Conservation (phyloP, 306 rosid genomes). For the Cajanus cajan region DNA sequence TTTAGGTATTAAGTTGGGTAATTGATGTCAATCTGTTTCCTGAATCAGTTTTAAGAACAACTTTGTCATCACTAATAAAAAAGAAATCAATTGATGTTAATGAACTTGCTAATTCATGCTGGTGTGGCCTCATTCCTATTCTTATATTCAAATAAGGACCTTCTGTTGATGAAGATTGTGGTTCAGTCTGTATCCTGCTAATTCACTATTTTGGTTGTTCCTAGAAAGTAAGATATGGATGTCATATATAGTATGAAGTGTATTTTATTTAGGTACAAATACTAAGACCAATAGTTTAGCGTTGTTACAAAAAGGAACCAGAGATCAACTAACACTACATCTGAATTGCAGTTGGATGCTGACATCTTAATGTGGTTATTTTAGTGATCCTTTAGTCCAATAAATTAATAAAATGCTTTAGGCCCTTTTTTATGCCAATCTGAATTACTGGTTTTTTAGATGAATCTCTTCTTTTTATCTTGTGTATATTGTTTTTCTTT, state of each 20-base stretch:
- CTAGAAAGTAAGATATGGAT: not conserved
- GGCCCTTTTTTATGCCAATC: constrained; percentile 9
- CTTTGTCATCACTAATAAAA: not conserved
- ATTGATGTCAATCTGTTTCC: constrained; percentile 6
- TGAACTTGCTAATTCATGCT: not conserved
- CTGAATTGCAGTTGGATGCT: not conserved
- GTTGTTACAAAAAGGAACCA: not conserved
- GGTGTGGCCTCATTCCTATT: not conserved
- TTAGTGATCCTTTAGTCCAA: not conserved
- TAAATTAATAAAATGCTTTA: constrained; percentile 14
- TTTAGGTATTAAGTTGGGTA: not conserved
- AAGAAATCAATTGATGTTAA: not conserved
- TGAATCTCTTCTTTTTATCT: not conserved
- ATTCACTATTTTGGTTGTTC: not conserved
- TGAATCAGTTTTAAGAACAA: not conserved
- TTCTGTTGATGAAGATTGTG: not conserved
- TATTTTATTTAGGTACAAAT: not conserved
- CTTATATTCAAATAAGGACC: not conserved
- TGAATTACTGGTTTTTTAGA: not conserved
- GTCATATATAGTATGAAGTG: not conserved
- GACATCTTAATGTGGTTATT: not conserved
- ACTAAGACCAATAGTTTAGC: not conserved
- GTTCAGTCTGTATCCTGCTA: not conserved
- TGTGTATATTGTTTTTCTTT: not conserved
- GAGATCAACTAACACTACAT: not conserved